These are phyloP conservation scores for Dispira simplex DNA, from an alignment of 192 early-diverging fungal species.

Conservation along the genomic window DNA sequence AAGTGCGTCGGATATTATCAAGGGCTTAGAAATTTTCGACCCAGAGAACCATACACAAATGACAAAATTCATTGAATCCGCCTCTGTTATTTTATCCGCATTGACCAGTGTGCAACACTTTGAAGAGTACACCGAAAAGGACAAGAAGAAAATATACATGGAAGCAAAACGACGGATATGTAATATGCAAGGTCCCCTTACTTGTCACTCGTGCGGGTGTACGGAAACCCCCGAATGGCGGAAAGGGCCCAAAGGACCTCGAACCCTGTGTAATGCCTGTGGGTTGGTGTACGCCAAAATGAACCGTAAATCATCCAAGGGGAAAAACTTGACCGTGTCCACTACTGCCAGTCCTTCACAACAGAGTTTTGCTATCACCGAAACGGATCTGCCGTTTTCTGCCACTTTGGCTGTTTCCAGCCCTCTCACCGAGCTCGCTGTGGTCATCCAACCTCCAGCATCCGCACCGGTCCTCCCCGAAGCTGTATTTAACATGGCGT, in stretches of 20 bases:
- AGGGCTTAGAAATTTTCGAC: background rate
- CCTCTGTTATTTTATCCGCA: background rate
- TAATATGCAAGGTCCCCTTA: background rate
- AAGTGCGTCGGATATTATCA: slow-evolving; percentile 6
- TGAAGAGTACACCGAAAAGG: background rate
- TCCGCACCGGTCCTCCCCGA: too few relatives aligned
- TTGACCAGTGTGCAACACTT: background rate
- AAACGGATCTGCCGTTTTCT: too few relatives aligned
- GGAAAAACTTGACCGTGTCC: background rate
- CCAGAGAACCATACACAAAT: background rate
- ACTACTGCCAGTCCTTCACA: background rate
- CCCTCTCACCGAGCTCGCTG: too few relatives aligned
- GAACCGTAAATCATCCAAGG: background rate
- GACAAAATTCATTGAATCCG: background rate
- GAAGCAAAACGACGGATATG: background rate
- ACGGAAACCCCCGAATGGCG: slow-evolving; percentile 16
- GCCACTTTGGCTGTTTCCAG: too few relatives aligned
- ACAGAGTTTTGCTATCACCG: too few relatives aligned
- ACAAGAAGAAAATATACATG: background rate
- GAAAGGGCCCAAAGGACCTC: slow-evolving; percentile 13
- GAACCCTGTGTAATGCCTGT: slow-evolving; percentile 13
- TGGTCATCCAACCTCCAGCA: too few relatives aligned
- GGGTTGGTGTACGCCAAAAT: slow-evolving; percentile 14
- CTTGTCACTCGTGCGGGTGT: background rate
- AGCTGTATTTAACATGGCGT: too few relatives aligned